Evolutionary conservation across 208 protist genomes (phyloP).

Genomic region (Crithidia thermophila): DNA sequence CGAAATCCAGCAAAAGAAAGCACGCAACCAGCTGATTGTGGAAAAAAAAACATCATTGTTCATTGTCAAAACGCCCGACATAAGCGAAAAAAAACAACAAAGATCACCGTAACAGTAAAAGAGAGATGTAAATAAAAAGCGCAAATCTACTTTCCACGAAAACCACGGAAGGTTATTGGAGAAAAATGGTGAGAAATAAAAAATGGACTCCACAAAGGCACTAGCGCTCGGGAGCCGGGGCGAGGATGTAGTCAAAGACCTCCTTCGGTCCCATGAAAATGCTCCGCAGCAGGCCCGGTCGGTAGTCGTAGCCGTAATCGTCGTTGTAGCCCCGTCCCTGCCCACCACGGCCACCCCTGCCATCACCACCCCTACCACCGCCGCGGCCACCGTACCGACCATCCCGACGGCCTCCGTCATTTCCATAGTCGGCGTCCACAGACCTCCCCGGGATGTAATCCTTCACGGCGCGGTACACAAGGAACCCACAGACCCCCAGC

Average conservation of each 20-base stretch:
- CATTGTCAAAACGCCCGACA: no score
- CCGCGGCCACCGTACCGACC: constrained; percentile 17
- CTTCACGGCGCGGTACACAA: constrained; percentile 45
- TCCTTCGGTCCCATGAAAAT: constrained; percentile 80
- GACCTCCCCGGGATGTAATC: constrained; percentile 25
- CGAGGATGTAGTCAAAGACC: constrained; percentile 81
- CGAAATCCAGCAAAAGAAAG: no score
- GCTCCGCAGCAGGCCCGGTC: constrained; percentile 56
- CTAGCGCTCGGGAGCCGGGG: constrained; percentile 30
- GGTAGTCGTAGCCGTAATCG: constrained; percentile 35
- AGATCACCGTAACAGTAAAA: no score
- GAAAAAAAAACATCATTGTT: no score
- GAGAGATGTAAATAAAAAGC: no score
- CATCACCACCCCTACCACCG: constrained; percentile 7
- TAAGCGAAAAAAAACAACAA: no score
- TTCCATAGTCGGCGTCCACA: neutral
- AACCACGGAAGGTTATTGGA: no score
- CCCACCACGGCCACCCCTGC: constrained; percentile 8
- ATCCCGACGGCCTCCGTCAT: neutral
- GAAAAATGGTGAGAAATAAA: no score
- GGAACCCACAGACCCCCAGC: constrained; percentile 46
- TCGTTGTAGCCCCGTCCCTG: constrained; percentile 17
- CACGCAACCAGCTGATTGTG: no score
- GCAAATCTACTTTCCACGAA: no score
- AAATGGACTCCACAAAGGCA: no score